Conservation (phyloP, 371 early-diverging fungal genomes). For the Mucor racemosus region DNA sequence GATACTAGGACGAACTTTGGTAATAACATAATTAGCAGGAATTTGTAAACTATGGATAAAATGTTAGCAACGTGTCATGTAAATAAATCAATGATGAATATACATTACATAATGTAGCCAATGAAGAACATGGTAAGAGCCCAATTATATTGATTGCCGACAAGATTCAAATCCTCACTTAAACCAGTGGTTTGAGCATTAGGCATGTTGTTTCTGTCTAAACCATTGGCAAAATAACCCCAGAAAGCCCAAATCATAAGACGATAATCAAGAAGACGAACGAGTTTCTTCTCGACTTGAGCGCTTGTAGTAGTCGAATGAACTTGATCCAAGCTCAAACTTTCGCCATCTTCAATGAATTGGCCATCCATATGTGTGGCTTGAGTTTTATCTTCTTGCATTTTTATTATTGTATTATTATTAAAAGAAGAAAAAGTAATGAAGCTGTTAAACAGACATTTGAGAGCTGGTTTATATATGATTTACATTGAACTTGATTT, state of each 20-base stretch:
- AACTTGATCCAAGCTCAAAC: slow-evolving; percentile 12
- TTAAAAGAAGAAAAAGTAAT: slow-evolving; percentile 1
- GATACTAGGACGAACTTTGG: slow-evolving; percentile 55
- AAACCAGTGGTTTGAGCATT: slow-evolving; percentile 59
- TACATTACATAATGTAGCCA: slow-evolving; percentile 72
- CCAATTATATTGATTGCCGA: slow-evolving; percentile 58
- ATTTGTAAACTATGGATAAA: slow-evolving; percentile 37
- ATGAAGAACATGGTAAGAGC: slow-evolving; percentile 73
- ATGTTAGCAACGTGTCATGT: not conserved
- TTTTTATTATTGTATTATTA: slow-evolving; percentile 4
- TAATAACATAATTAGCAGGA: slow-evolving; percentile 55
- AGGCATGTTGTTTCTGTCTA: slow-evolving; percentile 81
- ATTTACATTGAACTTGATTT: slow-evolving; percentile 6
- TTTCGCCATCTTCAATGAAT: slow-evolving; percentile 14
- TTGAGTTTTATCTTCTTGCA: slow-evolving; percentile 9
- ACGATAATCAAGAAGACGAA: slow-evolving; percentile 70
- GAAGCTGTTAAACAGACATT: not conserved
- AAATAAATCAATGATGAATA: not conserved
- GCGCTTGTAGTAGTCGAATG: slow-evolving; percentile 11
- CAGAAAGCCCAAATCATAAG: slow-evolving; percentile 72
- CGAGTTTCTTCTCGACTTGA: slow-evolving; percentile 46
- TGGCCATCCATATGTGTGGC: slow-evolving; percentile 2
- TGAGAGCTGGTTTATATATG: not conserved
- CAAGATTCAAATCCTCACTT: slow-evolving; percentile 53
- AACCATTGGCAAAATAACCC: slow-evolving; percentile 73